Conservation (phyloP, 805 yeast genomes). For the Candida easanensis region DNA sequence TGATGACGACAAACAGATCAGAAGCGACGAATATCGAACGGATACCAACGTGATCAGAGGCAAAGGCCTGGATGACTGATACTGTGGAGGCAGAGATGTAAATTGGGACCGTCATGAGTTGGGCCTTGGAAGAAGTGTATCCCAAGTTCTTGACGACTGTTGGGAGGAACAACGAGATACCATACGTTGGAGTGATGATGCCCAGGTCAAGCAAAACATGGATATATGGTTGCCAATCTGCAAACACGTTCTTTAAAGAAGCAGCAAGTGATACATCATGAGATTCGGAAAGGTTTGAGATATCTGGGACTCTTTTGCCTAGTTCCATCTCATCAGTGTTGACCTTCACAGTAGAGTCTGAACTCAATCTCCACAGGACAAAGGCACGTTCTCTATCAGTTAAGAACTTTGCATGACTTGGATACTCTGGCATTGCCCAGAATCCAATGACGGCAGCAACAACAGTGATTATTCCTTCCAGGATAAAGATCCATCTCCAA, state of each 20-base stretch:
- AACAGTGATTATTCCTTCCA: constrained; percentile 17
- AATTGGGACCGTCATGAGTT: constrained; percentile 42
- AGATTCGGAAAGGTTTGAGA: constrained; percentile 12
- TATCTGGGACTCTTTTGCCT: constrained; percentile 3
- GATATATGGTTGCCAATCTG: constrained; percentile 32
- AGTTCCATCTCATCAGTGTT: not conserved
- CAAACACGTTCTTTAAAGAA: constrained; percentile 23
- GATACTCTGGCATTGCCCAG: constrained; percentile 18
- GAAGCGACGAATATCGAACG: constrained; percentile 32
- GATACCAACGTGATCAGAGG: constrained; percentile 28
- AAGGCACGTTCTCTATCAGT: constrained; percentile 15
- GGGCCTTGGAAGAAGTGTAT: constrained; percentile 37
- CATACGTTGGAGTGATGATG: constrained; percentile 34
- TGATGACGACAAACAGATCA: constrained; percentile 28
- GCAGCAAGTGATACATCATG: constrained; percentile 16
- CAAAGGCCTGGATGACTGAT: constrained; percentile 28
- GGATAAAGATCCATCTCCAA: constrained; percentile 22
- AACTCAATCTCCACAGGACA: constrained; percentile 6
- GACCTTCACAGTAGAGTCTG: constrained; percentile 3
- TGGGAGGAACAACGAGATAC: constrained; percentile 39
- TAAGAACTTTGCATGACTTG: constrained; percentile 17
- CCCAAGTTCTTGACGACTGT: constrained; percentile 40
- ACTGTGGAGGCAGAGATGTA: constrained; percentile 34
- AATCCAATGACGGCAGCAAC: constrained; percentile 7
- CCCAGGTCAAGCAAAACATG: constrained; percentile 31